These are phyloP conservation scores for Botrytis fabae DNA, from an alignment of 2,329 filamentous ascomycete genomes.

Conservation along the genomic window DNA sequence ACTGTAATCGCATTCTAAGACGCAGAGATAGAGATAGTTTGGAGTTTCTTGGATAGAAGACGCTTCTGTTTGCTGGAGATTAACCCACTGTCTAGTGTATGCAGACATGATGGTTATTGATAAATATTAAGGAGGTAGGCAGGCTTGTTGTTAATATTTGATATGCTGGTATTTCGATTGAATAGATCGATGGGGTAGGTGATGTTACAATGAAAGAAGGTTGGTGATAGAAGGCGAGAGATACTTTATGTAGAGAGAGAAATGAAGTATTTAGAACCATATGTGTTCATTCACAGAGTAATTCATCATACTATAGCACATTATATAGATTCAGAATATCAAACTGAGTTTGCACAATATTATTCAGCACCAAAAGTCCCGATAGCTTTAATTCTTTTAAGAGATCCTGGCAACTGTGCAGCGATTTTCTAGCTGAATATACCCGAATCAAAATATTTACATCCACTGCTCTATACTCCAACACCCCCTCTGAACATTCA, in stretches of 20 bases:
- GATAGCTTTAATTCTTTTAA: background rate
- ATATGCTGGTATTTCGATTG: accelerated
- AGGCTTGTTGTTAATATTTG: background rate
- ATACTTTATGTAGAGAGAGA: background rate
- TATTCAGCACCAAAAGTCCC: accelerated
- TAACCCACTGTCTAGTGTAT: too few species aligned
- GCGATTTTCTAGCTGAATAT: accelerated
- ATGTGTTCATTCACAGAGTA: background rate
- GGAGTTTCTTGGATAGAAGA: background rate
- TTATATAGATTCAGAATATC: background rate
- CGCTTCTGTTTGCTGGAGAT: background rate
- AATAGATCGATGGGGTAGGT: background rate
- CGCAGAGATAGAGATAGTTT: background rate
- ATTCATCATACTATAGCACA: background rate
- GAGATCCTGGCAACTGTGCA: too few species aligned
- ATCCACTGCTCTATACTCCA: background rate
- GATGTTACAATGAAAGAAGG: too few species aligned
- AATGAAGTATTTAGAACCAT: background rate
- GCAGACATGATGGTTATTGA: background rate
- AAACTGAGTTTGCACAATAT: background rate
- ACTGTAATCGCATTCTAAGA: background rate
- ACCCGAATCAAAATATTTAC: background rate
- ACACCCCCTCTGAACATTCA: background rate
- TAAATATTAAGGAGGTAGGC: background rate
- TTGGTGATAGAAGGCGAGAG: accelerated